A percentile compares a stretch with the other conserved stretches of the same genome.
Evolutionary conservation across 495 filamentous ascomycete species (phyloP).

Genomic region (Podospora comata): DNA sequence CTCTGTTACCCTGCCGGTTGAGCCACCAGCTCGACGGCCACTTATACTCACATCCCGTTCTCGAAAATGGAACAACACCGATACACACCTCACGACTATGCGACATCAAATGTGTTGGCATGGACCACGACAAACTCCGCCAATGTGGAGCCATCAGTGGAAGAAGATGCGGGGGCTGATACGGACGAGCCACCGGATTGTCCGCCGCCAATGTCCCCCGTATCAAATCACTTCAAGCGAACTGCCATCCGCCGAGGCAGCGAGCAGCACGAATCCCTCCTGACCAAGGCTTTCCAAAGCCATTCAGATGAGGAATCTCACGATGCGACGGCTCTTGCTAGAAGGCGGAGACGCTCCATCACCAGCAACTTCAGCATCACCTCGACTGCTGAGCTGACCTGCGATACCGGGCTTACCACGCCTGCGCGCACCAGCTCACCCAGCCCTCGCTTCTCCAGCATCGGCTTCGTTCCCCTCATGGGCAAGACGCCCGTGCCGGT

Average conservation of each 20-base stretch:
- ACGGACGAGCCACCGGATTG: constrained; percentile 36
- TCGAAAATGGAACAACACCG: constrained; percentile 39
- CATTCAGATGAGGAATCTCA: constrained; percentile 53
- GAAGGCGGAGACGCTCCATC: constrained; percentile 60
- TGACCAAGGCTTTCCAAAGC: constrained; percentile 73
- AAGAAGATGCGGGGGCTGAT: constrained; percentile 38
- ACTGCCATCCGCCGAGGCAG: constrained; percentile 39
- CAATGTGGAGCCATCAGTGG: constrained; percentile 42
- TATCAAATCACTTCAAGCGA: constrained; percentile 40
- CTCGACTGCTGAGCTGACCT: constrained; percentile 84
- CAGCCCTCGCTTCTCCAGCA: constrained; percentile 67
- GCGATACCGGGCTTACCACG: constrained; percentile 88
- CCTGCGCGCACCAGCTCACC: constrained; percentile 83
- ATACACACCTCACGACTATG: constrained; percentile 35
- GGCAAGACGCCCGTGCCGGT: constrained; percentile 1
- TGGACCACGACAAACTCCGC: constrained; percentile 40
- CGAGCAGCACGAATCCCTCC: constrained; percentile 66
- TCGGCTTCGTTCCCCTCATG: constrained; percentile 28
- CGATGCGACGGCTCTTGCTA: constrained; percentile 23
- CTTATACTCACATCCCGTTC: constrained; percentile 6
- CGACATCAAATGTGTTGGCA: constrained; percentile 41
- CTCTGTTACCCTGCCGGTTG: constrained; percentile 4
- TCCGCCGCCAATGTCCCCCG: constrained; percentile 16
- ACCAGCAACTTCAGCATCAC: constrained; percentile 72
- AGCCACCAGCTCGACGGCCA: not conserved